Base-by-base conservation (phyloP, 805 yeast genomes). In the Limtongozyma cylindracea region DNA sequence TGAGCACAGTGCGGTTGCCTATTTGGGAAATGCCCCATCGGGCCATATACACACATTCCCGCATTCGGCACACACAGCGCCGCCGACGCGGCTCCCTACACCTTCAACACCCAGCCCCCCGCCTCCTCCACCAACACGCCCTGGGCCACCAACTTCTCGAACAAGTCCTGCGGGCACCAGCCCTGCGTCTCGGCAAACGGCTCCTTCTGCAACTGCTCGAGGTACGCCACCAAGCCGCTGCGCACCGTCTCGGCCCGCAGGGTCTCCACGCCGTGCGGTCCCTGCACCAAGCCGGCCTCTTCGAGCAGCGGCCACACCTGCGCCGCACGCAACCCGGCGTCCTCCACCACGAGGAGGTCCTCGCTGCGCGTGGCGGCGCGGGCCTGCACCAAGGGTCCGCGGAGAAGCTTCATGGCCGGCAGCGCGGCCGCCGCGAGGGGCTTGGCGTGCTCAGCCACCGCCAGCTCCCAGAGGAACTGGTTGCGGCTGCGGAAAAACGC, bases 111-210 rank as follows among this genome's bases (percentile, higher is more conserved):
- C n/a, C n/a, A n/a, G n/a, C n/a, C n/a, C n/a, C n/a, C n/a, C n/a
- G n/a, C n/a, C n/a, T 65, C 57, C 24, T 61, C 41, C 11, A 36
- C 64, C 25, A 84, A 51, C 25, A 70, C 53, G 1, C 84, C 88
- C 28, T 67, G 67, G 11, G 64, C 61, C 19, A 65, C 43, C 34
- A 77, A 53, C 21, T 61, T 60, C 16, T 64, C 70, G 37, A 84
- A 82, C 72, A 78, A 65, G 38, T 78, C 92, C 39, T 78, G 93
- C 10, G 96, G 94, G 25, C 88, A 61, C 93, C 95, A 84, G 4
- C 94, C 94, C 24, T 74, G 72, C 12, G 94, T 73, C 21, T 84
- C 84, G 15, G 76, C 70, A 44, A 78, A 82, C 19, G 95, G 94
- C 22, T 66, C 57, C 5, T 67, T 53, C 17, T 70, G 57, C 21